Evolutionary conservation across 1,284 basidiomycete genomes (phyloP).

Genomic region (Mycosarcoma mackinlayi): DNA sequence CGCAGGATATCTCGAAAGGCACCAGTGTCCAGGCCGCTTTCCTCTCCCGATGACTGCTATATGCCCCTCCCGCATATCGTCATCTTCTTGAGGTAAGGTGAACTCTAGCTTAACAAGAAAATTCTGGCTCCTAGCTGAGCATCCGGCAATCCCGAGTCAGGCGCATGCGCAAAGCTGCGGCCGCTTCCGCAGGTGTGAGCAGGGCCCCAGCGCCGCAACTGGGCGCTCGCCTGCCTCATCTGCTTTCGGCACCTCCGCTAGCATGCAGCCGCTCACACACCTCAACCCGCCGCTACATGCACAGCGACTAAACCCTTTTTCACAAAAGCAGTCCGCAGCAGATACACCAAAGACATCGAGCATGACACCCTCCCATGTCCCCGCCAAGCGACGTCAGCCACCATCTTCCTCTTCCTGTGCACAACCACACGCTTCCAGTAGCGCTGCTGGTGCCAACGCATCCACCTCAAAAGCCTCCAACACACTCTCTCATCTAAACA

Average conservation of each 20-base stretch:
- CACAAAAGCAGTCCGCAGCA: not conserved
- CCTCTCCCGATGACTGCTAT: no score
- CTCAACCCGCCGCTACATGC: conserved; percentile 22
- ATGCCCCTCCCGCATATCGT: no score
- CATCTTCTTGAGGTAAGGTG: no score
- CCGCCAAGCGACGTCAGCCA: conserved; percentile 33
- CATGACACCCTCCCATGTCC: conserved; percentile 9
- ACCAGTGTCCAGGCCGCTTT: no score
- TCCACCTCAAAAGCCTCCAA: not conserved
- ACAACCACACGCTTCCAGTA: conserved; percentile 17
- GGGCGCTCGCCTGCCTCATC: not conserved
- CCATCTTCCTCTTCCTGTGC: conserved; percentile 16
- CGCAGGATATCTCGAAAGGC: no score
- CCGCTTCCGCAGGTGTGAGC: not conserved
- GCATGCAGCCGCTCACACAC: conserved; percentile 31
- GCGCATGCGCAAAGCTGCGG: conserved; percentile 3
- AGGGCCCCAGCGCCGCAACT: conserved; percentile 16
- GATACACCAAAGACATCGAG: not conserved
- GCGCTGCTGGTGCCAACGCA: not conserved
- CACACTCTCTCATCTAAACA: conserved; percentile 1
- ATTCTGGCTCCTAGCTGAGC: not conserved
- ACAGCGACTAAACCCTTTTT: not conserved
- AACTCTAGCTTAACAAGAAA: no score
- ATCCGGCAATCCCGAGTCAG: no score
- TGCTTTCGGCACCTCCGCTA: not conserved